These are phyloP conservation scores for Kazachstania taianensis DNA, from an alignment of 805 yeast genomes.

Conservation along the genomic window DNA sequence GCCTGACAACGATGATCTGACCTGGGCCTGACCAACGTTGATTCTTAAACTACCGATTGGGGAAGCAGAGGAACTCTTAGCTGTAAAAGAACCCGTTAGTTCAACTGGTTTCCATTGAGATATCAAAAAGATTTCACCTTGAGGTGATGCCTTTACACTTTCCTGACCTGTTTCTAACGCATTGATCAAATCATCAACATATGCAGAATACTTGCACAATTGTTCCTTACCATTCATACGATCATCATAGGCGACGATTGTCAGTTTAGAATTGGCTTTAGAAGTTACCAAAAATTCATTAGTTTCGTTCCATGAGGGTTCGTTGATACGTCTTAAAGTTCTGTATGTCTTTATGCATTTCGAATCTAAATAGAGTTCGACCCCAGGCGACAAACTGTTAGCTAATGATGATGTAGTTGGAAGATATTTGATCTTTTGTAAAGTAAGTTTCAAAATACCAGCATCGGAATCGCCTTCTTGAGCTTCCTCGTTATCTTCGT, in stretches of 20 bases:
- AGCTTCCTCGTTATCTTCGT: constrained; percentile 24
- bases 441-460: constrained; percentile 57
- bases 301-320: constrained; percentile 60
- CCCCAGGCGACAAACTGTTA: constrained; percentile 47
- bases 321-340: constrained; percentile 55
- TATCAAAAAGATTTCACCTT: constrained; percentile 44
- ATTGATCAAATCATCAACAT: constrained; percentile 39
- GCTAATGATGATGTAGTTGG: constrained; percentile 42
- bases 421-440: constrained; percentile 52
- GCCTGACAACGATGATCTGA: constrained; percentile 44
- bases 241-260: constrained; percentile 51
- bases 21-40: constrained; percentile 43
- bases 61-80: constrained; percentile 31
- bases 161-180: constrained; percentile 38
- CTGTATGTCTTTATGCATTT: constrained; percentile 48
- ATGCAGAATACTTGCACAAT: constrained; percentile 41
- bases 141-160: constrained; percentile 41
- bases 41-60: constrained; percentile 62
- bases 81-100: constrained; percentile 39
- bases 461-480: constrained; percentile 48
- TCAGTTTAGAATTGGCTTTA: constrained; percentile 45
- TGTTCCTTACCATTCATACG: constrained; percentile 36
- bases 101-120: constrained; percentile 66
- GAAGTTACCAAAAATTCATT: constrained; percentile 54
- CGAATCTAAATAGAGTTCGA: constrained; percentile 52